Evolutionary conservation across 805 yeast species (phyloP), one percentile per base, ranked within the genome.

Genomic region (Lipomyces spencermartinsiae): DNA sequence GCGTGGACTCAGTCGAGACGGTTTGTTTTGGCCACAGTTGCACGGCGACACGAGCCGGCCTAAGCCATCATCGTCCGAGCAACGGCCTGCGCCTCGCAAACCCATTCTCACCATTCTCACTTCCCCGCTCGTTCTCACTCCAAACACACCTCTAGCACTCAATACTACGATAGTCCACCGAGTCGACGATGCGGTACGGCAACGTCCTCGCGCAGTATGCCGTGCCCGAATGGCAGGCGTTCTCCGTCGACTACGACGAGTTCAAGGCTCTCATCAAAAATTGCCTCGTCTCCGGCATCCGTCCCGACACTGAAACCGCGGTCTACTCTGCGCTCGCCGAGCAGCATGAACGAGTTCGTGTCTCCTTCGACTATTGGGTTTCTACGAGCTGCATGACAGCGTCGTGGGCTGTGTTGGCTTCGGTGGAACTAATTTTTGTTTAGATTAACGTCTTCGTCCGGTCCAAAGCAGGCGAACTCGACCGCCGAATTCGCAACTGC

Each of bases 221-320:
- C 12, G 90, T 92, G 31, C 92, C 93, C 1, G 95, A 91, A 80
- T 93, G 98, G 98, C 85, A 85, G 74, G 85, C 86, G 69, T 89
- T 91, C 78, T 92, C 93, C 77, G 83, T 93, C 54, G 93, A 92
- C 75, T 93, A 93, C 79, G 89, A 92, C 72, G 91, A 87, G 49
- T 77, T 93, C 66, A 93, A 93, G 78, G 79, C 79, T 4, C 82
- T 84, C 58, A 91, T 93, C 67, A 84, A 88, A 73, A 76, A 78
- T 25, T 86, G 88, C 8, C 89, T 94, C 1, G 75, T 81, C 33
- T 63, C 69, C 12, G 31, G 55, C 39, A 59, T 62, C 19, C 63
- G 60, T 37, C n/a, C 53, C 29, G 49, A 58, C 22, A 63, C 72
- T n/a, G 76, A 79, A 46, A 75, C 66, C 34, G 56, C 76, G 31